phyloP scores from a whole-genome alignment of 768 basidiomycete species.

The Coprinopsis marcescibilis region DNA sequence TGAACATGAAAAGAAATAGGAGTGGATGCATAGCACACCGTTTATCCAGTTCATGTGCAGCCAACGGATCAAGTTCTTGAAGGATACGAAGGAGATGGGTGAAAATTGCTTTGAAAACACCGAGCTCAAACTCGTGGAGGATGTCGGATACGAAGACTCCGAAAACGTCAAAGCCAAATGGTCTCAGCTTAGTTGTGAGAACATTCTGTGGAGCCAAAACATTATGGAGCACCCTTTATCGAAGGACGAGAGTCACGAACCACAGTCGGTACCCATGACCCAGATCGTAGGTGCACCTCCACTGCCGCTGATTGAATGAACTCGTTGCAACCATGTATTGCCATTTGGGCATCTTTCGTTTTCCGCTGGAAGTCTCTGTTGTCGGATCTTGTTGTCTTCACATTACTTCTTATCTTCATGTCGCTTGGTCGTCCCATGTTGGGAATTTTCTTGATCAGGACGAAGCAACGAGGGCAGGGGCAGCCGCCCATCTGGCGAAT shows the following conservation, averaged over 20 bases:
- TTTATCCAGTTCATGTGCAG: constrained; percentile 7
- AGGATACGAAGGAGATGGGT: constrained; percentile 27
- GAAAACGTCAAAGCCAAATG: constrained; percentile 18
- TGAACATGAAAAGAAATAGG: not conserved
- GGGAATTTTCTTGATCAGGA: constrained; percentile 16
- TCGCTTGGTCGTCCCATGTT: constrained; percentile 21
- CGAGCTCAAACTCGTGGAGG: constrained; percentile 32
- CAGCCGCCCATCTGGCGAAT: constrained; percentile 16
- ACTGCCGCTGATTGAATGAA: not conserved
- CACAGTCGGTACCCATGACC: not conserved
- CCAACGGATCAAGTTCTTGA: constrained; percentile 4
- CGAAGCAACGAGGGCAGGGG: constrained; percentile 26
- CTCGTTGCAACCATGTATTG: too few relatives aligned
- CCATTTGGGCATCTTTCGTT: not conserved
- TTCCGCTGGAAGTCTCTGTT: not conserved
- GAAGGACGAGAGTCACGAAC: not conserved
- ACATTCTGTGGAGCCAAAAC: constrained; percentile 24
- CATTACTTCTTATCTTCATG: not conserved
- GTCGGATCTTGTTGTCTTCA: not conserved
- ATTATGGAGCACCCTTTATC: not conserved
- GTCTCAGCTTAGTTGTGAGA: constrained; percentile 17
- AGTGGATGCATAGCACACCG: not conserved
- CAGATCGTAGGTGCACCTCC: not conserved
- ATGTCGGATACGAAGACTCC: constrained; percentile 24
- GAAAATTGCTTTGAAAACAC: constrained; percentile 29